Evolutionary conservation across 169 alveolate genomes (phyloP), one percentile per base, ranked within the genome.

Genomic region (Plasmodium vivax): DNA sequence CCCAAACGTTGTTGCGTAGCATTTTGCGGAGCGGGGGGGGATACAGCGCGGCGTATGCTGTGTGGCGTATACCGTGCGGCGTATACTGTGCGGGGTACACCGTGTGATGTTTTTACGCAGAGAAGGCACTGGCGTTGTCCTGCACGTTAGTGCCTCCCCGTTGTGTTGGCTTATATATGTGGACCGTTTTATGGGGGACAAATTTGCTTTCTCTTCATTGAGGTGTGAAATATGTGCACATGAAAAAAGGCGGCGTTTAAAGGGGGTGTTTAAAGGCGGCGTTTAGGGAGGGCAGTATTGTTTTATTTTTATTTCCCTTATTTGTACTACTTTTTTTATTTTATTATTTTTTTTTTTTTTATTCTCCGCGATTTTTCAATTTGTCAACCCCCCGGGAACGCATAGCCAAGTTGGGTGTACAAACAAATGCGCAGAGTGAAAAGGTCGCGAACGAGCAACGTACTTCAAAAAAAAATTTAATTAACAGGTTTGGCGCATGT

Each of bases 1-100:
- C 38, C 94, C 94, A 87, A 5, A 38, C 77, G 32, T 79, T 38
- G 23, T 74, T 79, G 9, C 82, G 77, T 23, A 32, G 10, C 94
- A 87, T 87, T 32, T 87, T 87, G 36, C 7, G 32, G 32, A 75
- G 3, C 30, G 10, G 27, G 27, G 27, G 27, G 27, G 27, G 27
- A 23, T 36, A 36, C 7, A 4, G 34, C 1, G 32, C 4, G 32
- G 47, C 1, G 6, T 32, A 23, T 34, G 16, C 27, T 9, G 47
- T 75, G 47, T 2, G 27, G 27, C 0, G 27, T 23, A 23, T 23
- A 23, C 27, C 0, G 27, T 0, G 27, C 27, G 27, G 27, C 27
- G 27, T 23, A 23, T 36, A 36, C 7, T 30, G 34, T 23, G 32
- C 2, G 32, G 47, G 10, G 6, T 32, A 23, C 14, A 43, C 27